Base-by-base conservation (phyloP, 164 flowering plant genomes). In the Kingdonia uniflora region DNA sequence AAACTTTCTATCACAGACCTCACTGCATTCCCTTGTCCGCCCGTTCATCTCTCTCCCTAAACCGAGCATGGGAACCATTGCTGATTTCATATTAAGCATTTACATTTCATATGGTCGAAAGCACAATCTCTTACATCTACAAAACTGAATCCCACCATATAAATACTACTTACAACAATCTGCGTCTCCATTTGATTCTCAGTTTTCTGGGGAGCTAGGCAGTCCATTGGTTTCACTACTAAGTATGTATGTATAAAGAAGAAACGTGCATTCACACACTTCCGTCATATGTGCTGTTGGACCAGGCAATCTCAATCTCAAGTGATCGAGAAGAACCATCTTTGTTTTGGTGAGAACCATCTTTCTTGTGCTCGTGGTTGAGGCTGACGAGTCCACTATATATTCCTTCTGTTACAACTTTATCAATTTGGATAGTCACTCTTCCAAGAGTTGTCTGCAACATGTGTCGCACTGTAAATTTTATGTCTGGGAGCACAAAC, bases 341-440 rank as follows among this genome's bases (percentile, higher is more conserved):
- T 71, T 82, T 82, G 61, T 74, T 29, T 29, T 29, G 35, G 35
- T 29, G 35, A 55, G 92, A 76, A 1, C 80, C 84, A 35, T 89
- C 90, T 71, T 82, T 82, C 58, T 74, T 75, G 66, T 65, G 64
- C 24, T 82, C 88, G 40, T 82, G 85, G 58, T 72, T 84, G 15
- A 90, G 82, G 72, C 83, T 82, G 73, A 89, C 79, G 26, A 79
- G 50, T 15, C 95, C 97, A 29, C 90, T 86, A 65, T 77, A 77
- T 39, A 71, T 68, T 45, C 95, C 97, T 67, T 89, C 90, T 0
- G 69, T 71, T 38, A 89, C 86, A 4, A 89, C 90, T 70, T 82
- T 89, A 73, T 89, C 97, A 45, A 89, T 89, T 62, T 84, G 95
- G 59, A 89, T 84, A 3, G 88, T 82, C 44, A 89, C 86, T 60